Evolutionary conservation across 352 stramenopile species (phyloP), one percentile per base, ranked within the genome.

Genomic region (Blastocystis sp.): DNA sequence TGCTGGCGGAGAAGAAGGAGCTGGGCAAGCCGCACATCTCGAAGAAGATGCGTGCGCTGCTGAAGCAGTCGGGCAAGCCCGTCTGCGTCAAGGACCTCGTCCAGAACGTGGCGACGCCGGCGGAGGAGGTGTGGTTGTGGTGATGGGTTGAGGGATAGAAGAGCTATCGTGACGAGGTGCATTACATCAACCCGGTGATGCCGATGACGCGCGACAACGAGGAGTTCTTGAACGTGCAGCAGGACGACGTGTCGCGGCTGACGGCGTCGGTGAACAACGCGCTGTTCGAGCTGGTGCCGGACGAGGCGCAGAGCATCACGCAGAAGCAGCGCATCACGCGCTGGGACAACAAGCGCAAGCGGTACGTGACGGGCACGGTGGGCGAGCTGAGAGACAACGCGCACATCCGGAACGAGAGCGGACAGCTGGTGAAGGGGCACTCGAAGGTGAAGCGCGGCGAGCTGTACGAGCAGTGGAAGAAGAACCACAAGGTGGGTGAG

Each of bases 331-430:
- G 95, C 34, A 96, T 99, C 90, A 93, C 98, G 90, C 94, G 98
- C 91, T 99, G 97, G 97, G 97, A 99, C 91, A 95, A 95, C 64
- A 95, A 95, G 76, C 99, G 99, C 91, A 97, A 97, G 90, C 97
- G 97, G 89, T 98, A 95, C 87, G 93, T 98, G 69, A 95, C 96
- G 91, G 95, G 94, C 6, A 96, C 94, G 1, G 92, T 96, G 43
- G 93, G 94, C 52, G 95, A 97, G 89, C 91, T 97, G 59, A 69
- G 77, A 61, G 89, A 91, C 70, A 92, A 91, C 45, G 95, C 93
- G 66, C 92, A 93, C n/a, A 90, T 94, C 42, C 91, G 87, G 42
- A 91, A 94, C 28, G 95, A 95, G 91, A 96, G 95, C 90, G 93
- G 95, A 61, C 90, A 93, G 69, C 90, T 93, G n/a, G 89, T 92